phyloP scores from a whole-genome alignment of 805 yeast genomes.

The Aciculoconidium aculeatum region DNA sequence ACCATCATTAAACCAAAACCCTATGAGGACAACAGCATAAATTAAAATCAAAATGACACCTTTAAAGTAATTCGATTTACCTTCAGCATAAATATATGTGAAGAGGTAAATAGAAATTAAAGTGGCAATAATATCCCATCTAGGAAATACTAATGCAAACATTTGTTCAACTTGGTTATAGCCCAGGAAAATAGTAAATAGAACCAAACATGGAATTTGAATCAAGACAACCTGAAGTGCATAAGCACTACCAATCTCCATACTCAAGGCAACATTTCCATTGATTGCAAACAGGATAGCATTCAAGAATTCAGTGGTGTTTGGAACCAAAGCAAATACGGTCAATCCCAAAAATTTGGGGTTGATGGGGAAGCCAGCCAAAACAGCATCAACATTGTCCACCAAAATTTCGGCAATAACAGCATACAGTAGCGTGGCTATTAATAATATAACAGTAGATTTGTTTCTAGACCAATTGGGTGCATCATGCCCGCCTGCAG shows the following conservation, averaged over 20 bases:
- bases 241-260: constrained; percentile 98
- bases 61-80: constrained; percentile 92
- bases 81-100: constrained; percentile 93
- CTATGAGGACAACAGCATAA: constrained; percentile 68
- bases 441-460: constrained; percentile 73
- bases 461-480: constrained; percentile 93
- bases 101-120: constrained; percentile 81
- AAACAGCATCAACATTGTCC: constrained; percentile 84
- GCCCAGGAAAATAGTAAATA: constrained; percentile 56
- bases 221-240: constrained; percentile 91
- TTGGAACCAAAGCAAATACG: constrained; percentile 92
- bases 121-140: constrained; percentile 90
- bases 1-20: constrained; percentile 63
- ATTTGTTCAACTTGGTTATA: constrained; percentile 38
- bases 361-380: constrained; percentile 70
- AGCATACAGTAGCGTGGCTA: constrained; percentile 85
- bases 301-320: constrained; percentile 92
- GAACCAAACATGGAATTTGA: constrained; percentile 86
- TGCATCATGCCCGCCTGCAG: constrained; percentile 81
- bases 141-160: constrained; percentile 84
- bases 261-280: constrained; percentile 92
- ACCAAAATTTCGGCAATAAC: constrained; percentile 91
- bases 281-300: constrained; percentile 95
- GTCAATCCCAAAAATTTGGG: constrained; percentile 92
- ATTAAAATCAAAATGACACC: constrained; percentile 82